phyloP scores from a whole-genome alignment of 805 yeast species.

The Starmera amethionina region DNA sequence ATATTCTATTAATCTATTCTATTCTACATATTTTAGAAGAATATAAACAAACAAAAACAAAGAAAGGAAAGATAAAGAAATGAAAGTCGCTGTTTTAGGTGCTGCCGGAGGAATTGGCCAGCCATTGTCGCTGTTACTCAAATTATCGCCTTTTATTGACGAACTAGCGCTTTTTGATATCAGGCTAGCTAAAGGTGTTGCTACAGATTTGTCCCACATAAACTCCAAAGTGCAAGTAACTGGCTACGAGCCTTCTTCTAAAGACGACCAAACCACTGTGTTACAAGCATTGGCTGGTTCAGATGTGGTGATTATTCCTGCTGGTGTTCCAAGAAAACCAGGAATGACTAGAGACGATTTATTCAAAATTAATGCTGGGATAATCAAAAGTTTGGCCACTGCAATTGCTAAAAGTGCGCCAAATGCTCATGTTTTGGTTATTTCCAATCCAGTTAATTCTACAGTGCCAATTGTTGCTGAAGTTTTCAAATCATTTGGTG shows the following conservation, averaged over 20 bases:
- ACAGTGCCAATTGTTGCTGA: slow-evolving; percentile 86
- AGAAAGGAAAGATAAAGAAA: too few species aligned
- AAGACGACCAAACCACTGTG: slow-evolving; percentile 39
- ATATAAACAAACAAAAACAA: neutral
- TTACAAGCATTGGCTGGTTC: slow-evolving; percentile 34
- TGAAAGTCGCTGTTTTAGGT: slow-evolving; percentile 75
- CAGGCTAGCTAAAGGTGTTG: slow-evolving; percentile 77
- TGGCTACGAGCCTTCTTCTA: slow-evolving; percentile 51
- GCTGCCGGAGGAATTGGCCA: slow-evolving; percentile 96
- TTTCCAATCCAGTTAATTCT: slow-evolving; percentile 91
- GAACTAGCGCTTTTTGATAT: slow-evolving; percentile 78
- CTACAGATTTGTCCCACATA: slow-evolving; percentile 81
- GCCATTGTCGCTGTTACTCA: slow-evolving; percentile 75
- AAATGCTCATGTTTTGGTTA: slow-evolving; percentile 67
- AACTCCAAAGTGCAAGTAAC: slow-evolving; percentile 53
- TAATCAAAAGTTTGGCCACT: slow-evolving; percentile 62
- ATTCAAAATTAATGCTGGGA: slow-evolving; percentile 75
- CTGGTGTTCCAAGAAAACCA: slow-evolving; percentile 90
- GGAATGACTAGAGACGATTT: slow-evolving; percentile 92
- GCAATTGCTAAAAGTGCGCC: slow-evolving; percentile 69
- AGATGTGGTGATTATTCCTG: slow-evolving; percentile 51
- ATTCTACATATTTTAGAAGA: neutral
- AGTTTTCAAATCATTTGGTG: slow-evolving; percentile 57
- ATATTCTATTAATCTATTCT: neutral
- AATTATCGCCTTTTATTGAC: slow-evolving; percentile 51